phyloP scores from a whole-genome alignment of 1,284 basidiomycete genomes.

The Irpex sp. region DNA sequence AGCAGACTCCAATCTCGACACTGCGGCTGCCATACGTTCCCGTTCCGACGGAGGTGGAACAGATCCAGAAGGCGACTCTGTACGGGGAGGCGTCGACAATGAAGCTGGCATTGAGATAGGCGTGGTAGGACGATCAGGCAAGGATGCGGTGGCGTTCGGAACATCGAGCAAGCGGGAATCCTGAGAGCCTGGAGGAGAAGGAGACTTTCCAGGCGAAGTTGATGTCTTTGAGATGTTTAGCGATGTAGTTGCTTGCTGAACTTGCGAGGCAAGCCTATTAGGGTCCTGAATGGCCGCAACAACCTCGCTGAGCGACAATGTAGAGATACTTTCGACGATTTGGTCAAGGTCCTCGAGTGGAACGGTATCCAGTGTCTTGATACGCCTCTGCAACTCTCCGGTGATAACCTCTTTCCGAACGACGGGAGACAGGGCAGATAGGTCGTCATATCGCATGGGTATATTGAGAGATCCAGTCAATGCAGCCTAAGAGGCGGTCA shows the following conservation, averaged over 20 bases:
- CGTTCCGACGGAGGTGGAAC: slow-evolving; percentile 67
- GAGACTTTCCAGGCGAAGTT: slow-evolving; percentile 39
- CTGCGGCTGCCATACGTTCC: slow-evolving; percentile 70
- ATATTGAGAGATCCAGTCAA: slow-evolving; percentile 72
- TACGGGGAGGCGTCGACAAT: slow-evolving; percentile 72
- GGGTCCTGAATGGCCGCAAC: slow-evolving; percentile 73
- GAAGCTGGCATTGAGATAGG: slow-evolving; percentile 73
- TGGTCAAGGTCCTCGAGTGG: slow-evolving; percentile 52
- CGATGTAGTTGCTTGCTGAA: slow-evolving; percentile 43
- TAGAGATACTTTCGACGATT: slow-evolving; percentile 67
- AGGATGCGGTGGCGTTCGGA: slow-evolving; percentile 69
- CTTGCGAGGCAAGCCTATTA: slow-evolving; percentile 58
- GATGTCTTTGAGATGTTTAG: slow-evolving; percentile 32
- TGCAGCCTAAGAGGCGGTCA: slow-evolving; percentile 51
- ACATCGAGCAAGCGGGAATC: slow-evolving; percentile 59
- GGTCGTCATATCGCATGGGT: slow-evolving; percentile 78
- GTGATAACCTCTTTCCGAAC: slow-evolving; percentile 81
- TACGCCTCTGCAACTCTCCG: slow-evolving; percentile 74
- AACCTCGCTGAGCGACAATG: slow-evolving; percentile 69
- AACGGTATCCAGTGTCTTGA: slow-evolving; percentile 54
- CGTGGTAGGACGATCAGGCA: slow-evolving; percentile 79
- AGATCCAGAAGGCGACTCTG: slow-evolving; percentile 76
- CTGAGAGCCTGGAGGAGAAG: slow-evolving; percentile 51
- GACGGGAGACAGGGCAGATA: slow-evolving; percentile 75
- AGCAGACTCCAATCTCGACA: slow-evolving; percentile 56